Evolutionary conservation across 2,329 filamentous ascomycete genomes (phyloP), one percentile per base, ranked within the genome.

Genomic region (Alternaria longipes): DNA sequence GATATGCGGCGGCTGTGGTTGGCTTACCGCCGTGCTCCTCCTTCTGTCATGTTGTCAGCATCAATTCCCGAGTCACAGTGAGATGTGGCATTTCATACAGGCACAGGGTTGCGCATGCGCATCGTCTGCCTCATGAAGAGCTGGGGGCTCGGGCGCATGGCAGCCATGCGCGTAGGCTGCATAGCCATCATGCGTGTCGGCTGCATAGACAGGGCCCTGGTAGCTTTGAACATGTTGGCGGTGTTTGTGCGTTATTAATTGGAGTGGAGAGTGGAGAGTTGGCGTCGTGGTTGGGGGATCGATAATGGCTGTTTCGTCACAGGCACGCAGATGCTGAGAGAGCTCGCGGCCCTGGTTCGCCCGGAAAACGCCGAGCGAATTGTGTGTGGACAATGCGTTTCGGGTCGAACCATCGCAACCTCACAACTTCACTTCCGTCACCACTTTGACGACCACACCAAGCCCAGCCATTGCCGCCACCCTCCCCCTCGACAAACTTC

Each of bases 11-110:
- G 24, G 63, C 26, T 52, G 56, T 67, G 70, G 71, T 73, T 71
- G 61, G 65, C 83, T 69, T 86, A 90, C 87, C 87, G 77, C 84
- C 84, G 66, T 89, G 86, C 77, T 85, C 83, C 79, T 89, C 86
- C 79, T 89, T 89, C 87, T 90, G 71, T 54, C 28, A 9, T 64
- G 1, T 47, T 56, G 76, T 86, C 78, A 86, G 83, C 74, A 67
- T 55, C 16, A 22, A 32, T 20, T 36, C 49, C 16, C 34, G 24
- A 28, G 36, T 22, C 12, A 16, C 12, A 16, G 30, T 24, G 3
- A 30, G 14, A 18, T 7, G 3, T 34, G 41, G 56, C 40, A 54
- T 62, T 70, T 84, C 89, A 84, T 84, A 94, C 92, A 74, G 91
- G 91, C 76, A 92, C 81, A 71, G 91, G 88, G 79, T 84, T 79